A percentile compares a stretch with the other conserved stretches of the same genome.
Conservation (phyloP, 2,329 filamentous ascomycete species). For the Colletotrichum tropicale region DNA sequence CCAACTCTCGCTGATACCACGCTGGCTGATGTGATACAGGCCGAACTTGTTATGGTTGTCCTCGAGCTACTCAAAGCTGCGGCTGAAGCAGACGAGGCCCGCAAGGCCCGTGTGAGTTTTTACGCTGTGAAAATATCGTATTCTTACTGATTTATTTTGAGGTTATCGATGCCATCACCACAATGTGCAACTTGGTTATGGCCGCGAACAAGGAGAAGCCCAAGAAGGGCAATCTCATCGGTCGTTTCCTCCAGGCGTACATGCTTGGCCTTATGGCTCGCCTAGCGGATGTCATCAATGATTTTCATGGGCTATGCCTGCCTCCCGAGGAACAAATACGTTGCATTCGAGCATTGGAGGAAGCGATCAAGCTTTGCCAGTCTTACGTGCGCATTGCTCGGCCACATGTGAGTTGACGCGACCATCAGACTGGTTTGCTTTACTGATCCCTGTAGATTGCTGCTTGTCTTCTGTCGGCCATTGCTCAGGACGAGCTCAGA, state of each 20-base stretch:
- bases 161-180: conserved; percentile 52
- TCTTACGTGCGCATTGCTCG: conserved; percentile 77
- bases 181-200: conserved; percentile 48
- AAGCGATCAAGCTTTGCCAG: conserved; percentile 82
- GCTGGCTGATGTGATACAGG: conserved; percentile 71
- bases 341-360: conserved; percentile 82
- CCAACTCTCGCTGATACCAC: conserved; percentile 70
- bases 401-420: conserved; percentile 69
- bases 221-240: conserved; percentile 63
- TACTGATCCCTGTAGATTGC: conserved; percentile 66
- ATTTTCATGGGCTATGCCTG: conserved; percentile 59
- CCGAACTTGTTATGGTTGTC: conserved; percentile 76
- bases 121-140: neutral
- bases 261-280: conserved; percentile 86
- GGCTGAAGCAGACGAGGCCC: conserved; percentile 67
- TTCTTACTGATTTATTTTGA: conserved; percentile 25
- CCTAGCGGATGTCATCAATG: conserved; percentile 80
- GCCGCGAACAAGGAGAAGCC: conserved; percentile 46
- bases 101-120: conserved; percentile 59
- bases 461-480: conserved; percentile 86
- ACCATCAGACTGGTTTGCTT: conserved; percentile 25
- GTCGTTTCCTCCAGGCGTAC: conserved; percentile 80
- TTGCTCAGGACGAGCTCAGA: conserved; percentile 76
- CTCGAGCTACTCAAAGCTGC: conserved; percentile 83
- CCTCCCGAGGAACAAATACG: conserved; percentile 71